Conservation (phyloP, 2,329 filamentous ascomycete species). For the Chaetomium sp. region DNA sequence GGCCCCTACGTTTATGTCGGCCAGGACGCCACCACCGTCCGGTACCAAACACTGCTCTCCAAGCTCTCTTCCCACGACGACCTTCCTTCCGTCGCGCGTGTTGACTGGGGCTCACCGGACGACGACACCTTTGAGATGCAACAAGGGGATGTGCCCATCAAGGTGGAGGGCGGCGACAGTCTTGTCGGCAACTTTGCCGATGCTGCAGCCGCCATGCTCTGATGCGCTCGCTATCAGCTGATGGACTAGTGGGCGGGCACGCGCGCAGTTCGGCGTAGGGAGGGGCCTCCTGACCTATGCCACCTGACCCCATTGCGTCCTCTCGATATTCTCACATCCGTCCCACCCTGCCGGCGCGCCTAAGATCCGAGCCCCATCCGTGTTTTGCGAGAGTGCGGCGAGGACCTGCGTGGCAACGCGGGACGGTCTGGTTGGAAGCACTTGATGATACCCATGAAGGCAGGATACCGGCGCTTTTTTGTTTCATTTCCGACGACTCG, state of each 20-base stretch:
- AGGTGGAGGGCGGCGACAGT: constrained; percentile 46
- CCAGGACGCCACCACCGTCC: constrained; percentile 58
- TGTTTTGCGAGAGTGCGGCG: constrained; percentile 24
- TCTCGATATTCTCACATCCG: background rate
- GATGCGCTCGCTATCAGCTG: constrained; percentile 25
- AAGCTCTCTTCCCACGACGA: constrained; percentile 56
- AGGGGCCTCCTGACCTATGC: constrained; percentile 6
- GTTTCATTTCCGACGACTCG: constrained; percentile 23
- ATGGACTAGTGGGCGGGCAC: background rate
- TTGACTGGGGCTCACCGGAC: constrained; percentile 58
- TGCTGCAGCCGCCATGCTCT: constrained; percentile 56
- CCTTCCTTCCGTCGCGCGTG: constrained; percentile 48
- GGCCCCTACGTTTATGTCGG: constrained; percentile 49
- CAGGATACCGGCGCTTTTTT: constrained; percentile 22
- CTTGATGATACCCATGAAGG: constrained; percentile 32
- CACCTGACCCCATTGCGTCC: constrained; percentile 17
- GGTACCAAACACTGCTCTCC: constrained; percentile 64
- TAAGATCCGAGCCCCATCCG: background rate
- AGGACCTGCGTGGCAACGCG: constrained; percentile 21
- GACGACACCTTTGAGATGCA: constrained; percentile 53
- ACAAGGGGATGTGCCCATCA: constrained; percentile 43
- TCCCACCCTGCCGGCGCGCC: background rate
- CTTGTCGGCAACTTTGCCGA: constrained; percentile 64
- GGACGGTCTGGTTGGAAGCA: constrained; percentile 24
- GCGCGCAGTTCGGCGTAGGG: background rate